phyloP scores from a whole-genome alignment of 192 early-diverging fungal genomes.

The Coemansia erecta region DNA sequence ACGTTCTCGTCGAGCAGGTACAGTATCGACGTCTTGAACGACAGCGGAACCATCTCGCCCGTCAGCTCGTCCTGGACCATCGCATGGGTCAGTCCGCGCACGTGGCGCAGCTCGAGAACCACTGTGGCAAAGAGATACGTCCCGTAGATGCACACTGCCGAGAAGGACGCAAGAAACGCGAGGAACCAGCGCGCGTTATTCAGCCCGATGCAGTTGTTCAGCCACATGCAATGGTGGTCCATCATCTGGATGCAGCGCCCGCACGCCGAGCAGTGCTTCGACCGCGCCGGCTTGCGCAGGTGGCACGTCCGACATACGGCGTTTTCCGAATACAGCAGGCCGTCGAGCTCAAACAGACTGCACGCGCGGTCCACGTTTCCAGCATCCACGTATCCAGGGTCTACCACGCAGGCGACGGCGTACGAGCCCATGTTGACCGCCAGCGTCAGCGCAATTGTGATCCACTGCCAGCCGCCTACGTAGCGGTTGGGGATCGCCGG shows the following conservation, averaged over 20 bases:
- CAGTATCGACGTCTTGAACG: conserved; percentile 38
- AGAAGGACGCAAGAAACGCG: conserved; percentile 38
- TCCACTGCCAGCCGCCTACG: conserved; percentile 35
- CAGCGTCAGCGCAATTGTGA: conserved; percentile 28
- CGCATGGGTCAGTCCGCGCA: conserved; percentile 19
- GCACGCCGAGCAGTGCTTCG: conserved; percentile 54
- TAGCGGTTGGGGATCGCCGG: conserved; percentile 46
- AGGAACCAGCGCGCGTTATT: conserved; percentile 51
- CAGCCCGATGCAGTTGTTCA: conserved; percentile 56
- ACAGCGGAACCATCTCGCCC: conserved; percentile 19
- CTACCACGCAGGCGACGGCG: conserved; percentile 20
- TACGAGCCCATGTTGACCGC: conserved; percentile 39
- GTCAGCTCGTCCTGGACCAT: conserved; percentile 20
- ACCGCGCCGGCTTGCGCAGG: conserved; percentile 46
- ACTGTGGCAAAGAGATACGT: conserved; percentile 26
- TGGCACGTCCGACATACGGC: conserved; percentile 34
- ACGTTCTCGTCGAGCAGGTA: conserved; percentile 28
- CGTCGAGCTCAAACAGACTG: conserved; percentile 26
- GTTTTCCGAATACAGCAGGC: conserved; percentile 28
- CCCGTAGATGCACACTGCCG: conserved; percentile 38
- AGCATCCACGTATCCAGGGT: conserved; percentile 30
- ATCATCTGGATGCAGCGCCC: conserved; percentile 42
- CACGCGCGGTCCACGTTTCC: conserved; percentile 34
- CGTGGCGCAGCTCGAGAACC: conserved; percentile 36
- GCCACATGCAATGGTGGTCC: conserved; percentile 57